Evolutionary conservation across 306 rosid species (phyloP).

Genomic region (Vachellia collinsii): DNA sequence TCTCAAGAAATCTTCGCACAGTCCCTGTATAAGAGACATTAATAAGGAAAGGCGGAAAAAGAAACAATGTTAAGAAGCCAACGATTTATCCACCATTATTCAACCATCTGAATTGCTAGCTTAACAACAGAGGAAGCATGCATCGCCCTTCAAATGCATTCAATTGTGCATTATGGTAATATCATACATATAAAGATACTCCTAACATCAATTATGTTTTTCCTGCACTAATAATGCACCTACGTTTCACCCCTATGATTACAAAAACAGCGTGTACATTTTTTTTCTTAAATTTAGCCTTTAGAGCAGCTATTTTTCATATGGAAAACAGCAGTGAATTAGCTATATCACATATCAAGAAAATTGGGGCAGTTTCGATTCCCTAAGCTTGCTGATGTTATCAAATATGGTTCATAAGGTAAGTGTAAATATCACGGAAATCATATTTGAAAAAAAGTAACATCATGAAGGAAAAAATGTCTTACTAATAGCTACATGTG

Average conservation of each 20-base stretch:
- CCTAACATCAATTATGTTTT: slow-evolving; percentile 17
- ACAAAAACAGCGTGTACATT: background rate
- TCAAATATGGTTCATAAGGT: slow-evolving; percentile 31
- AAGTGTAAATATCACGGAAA: slow-evolving; percentile 19
- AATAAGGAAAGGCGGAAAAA: slow-evolving; percentile 10
- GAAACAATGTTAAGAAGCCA: slow-evolving; percentile 24
- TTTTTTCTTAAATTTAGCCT: slow-evolving; percentile 12
- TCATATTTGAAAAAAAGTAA: slow-evolving; percentile 37
- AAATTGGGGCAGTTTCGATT: slow-evolving; percentile 23
- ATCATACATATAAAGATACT: slow-evolving; percentile 1
- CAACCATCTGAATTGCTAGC: slow-evolving; percentile 20
- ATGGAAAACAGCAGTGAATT: slow-evolving; percentile 10
- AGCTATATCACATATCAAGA: slow-evolving; percentile 17
- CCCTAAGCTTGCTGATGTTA: slow-evolving; percentile 31
- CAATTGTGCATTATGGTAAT: slow-evolving; percentile 22
- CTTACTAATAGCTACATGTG: slow-evolving; percentile 99
- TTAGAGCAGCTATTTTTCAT: slow-evolving; percentile 25
- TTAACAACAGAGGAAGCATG: slow-evolving; percentile 27
- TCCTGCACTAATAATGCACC: slow-evolving; percentile 10
- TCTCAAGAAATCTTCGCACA: slow-evolving; percentile 90
- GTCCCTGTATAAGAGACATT: slow-evolving; percentile 69
- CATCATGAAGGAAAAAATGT: slow-evolving; percentile 36
- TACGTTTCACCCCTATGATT: slow-evolving; percentile 5
- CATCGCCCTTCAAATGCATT: slow-evolving; percentile 24
- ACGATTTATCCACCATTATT: slow-evolving; percentile 7